Conservation (phyloP, 1,284 basidiomycete species). For the Mycena citricolor region DNA sequence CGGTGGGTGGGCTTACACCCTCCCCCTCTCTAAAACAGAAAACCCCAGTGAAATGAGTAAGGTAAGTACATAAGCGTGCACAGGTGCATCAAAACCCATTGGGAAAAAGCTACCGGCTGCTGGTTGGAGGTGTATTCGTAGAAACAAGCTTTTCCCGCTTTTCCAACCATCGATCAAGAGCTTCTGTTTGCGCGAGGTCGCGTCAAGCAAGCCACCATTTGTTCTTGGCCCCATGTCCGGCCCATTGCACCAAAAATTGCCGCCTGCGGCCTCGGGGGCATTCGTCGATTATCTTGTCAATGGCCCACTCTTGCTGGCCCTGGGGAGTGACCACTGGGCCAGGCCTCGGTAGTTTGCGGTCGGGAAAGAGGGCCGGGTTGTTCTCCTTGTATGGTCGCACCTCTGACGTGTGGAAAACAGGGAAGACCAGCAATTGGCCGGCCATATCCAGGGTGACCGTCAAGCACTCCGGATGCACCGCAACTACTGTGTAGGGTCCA, state of each 20-base stretch:
- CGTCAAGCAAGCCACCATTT: conserved; percentile 27
- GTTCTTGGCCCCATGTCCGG: conserved; percentile 25
- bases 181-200: conserved; percentile 25
- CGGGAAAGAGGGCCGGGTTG: conserved; percentile 1
- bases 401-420: conserved; percentile 7
- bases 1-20: too few relatives aligned
- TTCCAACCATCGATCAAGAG: conserved; percentile 29
- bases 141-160: too few relatives aligned
- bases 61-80: too few relatives aligned
- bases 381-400: conserved; percentile 3
- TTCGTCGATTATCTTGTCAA: conserved; percentile 30
- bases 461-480: conserved; percentile 16
- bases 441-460: conserved; percentile 5
- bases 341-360: background rate
- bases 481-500: conserved; percentile 31
- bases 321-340: conserved; percentile 1
- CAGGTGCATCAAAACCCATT: too few relatives aligned
- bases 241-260: conserved; percentile 26
- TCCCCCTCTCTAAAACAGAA: too few relatives aligned
- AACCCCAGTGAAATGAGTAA: too few relatives aligned
- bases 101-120: too few relatives aligned
- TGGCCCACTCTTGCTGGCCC: conserved; percentile 24
- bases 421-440: background rate
- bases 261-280: conserved; percentile 18
- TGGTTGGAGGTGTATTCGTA: too few relatives aligned